These are phyloP conservation scores for Paracorniculantispora psalliotae DNA, from an alignment of 2,329 filamentous ascomycete genomes.

Conservation along the genomic window DNA sequence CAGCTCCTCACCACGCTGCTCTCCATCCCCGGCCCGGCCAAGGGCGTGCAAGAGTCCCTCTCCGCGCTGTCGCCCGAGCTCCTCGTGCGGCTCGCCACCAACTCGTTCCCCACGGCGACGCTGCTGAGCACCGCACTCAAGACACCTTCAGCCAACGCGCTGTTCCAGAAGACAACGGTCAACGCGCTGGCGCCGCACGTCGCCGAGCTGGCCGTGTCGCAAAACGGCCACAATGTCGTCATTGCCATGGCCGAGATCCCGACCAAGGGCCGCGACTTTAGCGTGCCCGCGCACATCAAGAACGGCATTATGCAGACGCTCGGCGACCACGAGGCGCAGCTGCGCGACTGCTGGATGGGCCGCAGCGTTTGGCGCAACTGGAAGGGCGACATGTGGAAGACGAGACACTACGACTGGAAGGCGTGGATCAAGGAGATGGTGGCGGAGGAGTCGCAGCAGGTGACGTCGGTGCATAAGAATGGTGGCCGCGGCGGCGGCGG, in stretches of 20 bases:
- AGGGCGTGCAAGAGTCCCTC: slow-evolving; percentile 69
- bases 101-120: slow-evolving; percentile 43
- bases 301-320: slow-evolving; percentile 49
- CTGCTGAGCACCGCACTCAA: slow-evolving; percentile 48
- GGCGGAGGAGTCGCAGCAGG: slow-evolving; percentile 11
- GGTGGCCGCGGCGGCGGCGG: neutral
- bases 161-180: slow-evolving; percentile 53
- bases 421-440: slow-evolving; percentile 49
- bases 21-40: slow-evolving; percentile 63
- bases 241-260: slow-evolving; percentile 46
- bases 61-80: slow-evolving; percentile 51
- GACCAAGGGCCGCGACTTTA: slow-evolving; percentile 42
- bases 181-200: slow-evolving; percentile 41
- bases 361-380: slow-evolving; percentile 53
- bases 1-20: slow-evolving; percentile 79
- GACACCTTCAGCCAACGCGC: slow-evolving; percentile 42
- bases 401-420: slow-evolving; percentile 50
- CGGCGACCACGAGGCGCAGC: slow-evolving; percentile 40
- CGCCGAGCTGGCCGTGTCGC: slow-evolving; percentile 43
- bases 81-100: slow-evolving; percentile 59
- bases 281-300: slow-evolving; percentile 54
- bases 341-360: slow-evolving; percentile 51
- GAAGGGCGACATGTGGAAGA: slow-evolving; percentile 55
- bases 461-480: neutral
- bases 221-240: slow-evolving; percentile 48